Conservation (phyloP, 2,329 filamentous ascomycete species). For the Sordariomycetes sp. region DNA sequence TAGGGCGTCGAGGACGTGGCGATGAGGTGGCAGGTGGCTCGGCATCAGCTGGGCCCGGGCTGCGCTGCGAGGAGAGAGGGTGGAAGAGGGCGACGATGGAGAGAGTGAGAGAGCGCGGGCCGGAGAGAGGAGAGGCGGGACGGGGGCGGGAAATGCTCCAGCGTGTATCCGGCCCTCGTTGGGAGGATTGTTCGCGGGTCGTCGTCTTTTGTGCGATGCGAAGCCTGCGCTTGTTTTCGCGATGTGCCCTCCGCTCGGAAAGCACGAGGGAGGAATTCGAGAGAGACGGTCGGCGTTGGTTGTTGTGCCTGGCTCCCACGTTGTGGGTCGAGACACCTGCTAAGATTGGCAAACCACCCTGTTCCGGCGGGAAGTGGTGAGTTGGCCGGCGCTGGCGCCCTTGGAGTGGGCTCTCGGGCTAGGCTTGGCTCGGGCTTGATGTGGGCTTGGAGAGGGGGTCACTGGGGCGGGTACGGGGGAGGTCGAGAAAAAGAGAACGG, state of each 20-base stretch:
- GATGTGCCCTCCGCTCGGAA: not conserved
- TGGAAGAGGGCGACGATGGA: not conserved
- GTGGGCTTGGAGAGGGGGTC: slow-evolving; percentile 1
- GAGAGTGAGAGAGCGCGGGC: not conserved
- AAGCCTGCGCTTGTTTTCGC: not conserved
- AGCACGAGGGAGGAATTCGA: not conserved
- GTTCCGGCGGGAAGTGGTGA: not conserved
- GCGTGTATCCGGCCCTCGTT: not conserved
- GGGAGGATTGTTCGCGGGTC: not conserved
- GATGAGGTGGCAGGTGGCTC: not conserved
- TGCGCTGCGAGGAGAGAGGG: not conserved
- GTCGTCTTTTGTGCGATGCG: not conserved
- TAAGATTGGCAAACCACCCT: not conserved
- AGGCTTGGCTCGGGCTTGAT: slow-evolving; percentile 1
- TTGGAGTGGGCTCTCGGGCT: not conserved
- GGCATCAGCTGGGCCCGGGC: slow-evolving; percentile 1
- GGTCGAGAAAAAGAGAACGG: not conserved
- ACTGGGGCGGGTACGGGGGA: slow-evolving; percentile 1
- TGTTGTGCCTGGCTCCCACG: not conserved
- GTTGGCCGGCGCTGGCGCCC: slow-evolving; percentile 1
- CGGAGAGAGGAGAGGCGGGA: not conserved
- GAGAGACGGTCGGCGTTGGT: not conserved
- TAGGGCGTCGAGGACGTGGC: not conserved
- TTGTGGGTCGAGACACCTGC: not conserved
- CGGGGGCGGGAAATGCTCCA: not conserved